A percentile compares a stretch with the other conserved stretches of the same genome.
phyloP scores from a whole-genome alignment of 371 early-diverging fungal species.

The Rhizopus sp. region DNA sequence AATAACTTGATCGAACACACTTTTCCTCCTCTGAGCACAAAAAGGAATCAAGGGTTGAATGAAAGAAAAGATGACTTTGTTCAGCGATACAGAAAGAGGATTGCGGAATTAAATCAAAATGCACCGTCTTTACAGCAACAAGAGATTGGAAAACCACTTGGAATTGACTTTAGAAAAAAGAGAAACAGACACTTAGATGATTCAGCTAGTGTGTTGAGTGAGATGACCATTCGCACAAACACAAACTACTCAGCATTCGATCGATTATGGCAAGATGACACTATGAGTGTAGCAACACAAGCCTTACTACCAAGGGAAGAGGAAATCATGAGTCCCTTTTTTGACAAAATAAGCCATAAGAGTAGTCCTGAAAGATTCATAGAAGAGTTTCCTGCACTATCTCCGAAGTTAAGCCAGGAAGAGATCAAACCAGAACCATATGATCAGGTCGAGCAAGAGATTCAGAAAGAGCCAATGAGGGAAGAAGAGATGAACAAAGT shows the following conservation, averaged over 20 bases:
- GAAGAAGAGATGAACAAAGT: background rate
- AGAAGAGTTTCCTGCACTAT: background rate
- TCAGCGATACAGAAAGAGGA: background rate
- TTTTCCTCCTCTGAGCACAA: background rate
- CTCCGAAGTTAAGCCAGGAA: background rate
- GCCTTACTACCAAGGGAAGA: constrained; percentile 4
- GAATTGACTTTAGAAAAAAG: background rate
- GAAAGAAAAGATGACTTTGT: background rate
- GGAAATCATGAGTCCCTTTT: background rate
- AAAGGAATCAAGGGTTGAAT: no score
- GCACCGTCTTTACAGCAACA: background rate
- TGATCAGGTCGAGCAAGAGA: no score
- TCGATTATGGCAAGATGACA: constrained; percentile 1
- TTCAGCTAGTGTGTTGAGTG: constrained; percentile 1
- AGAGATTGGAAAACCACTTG: background rate
- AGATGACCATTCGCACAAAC: background rate
- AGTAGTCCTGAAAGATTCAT: background rate
- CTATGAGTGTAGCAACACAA: constrained; percentile 2
- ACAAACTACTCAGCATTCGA: constrained; percentile 8
- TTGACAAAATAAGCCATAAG: background rate
- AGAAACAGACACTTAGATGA: background rate
- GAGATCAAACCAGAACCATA: background rate
- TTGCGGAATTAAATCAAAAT: background rate
- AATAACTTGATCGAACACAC: no score
- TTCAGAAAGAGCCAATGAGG: background rate